Evolutionary conservation across 169 alveolate genomes (phyloP), one percentile per base, ranked within the genome.

Genomic region (Babesia microti): DNA sequence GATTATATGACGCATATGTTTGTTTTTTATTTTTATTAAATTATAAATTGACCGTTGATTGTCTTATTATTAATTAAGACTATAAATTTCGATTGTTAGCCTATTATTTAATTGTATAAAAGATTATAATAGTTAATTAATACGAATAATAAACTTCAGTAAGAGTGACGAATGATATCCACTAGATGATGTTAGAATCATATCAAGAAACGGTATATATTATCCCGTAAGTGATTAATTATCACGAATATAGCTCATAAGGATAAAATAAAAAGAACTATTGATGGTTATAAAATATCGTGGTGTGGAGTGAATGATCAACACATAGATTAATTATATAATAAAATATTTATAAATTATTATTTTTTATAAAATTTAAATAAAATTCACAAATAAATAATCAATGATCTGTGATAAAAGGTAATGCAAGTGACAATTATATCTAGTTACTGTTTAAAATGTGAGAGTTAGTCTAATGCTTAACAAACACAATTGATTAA

Each of bases 301-400:
- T 14, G 14, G n/a, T 21, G 22, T 51, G 6, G 29, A 27, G 36
- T 9, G 3, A 21, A 11, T 6, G 9, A 51, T 39, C 23, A 51
- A 39, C 52, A 24, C 11, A 5, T 51, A 23, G 6, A 40, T 45
- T 12, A 30, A 39, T 3, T 14, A 15, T 7, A 60, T 46, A 14
- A 63, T 46, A 35, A 70, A 65, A 24, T 55, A 54, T n/a, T 42
- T 35, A 57, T 30, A 45, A 44, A 65, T 65, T 61, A 47, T 65
- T 6, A 22, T 56, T 29, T 49, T 7, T 7, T 43, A 43, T 6
- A 49, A 22, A 39, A 1, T 19, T 49, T 39, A 23, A 49, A 49
- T 22, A 11, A 30, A 30, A 11, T 17, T 41, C 40, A 17, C 26
- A 18, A 41, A 41, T 26, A 41, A 22, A 22, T 23, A 4, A 22